Conservation (phyloP, 306 rosid species). For the Cicer yamashitae region DNA sequence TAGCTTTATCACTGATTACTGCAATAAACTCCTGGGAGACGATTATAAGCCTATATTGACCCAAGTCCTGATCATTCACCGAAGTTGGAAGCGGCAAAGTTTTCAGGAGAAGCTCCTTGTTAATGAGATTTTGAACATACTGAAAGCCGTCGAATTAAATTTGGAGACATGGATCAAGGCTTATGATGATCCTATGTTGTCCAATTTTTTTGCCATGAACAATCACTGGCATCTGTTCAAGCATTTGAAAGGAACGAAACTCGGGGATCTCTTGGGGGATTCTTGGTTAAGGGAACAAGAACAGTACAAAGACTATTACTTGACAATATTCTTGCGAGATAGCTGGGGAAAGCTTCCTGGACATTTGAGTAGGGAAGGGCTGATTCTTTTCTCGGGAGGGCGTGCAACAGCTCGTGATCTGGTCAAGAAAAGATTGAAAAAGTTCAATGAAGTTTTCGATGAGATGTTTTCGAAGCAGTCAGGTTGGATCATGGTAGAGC, state of each 20-base stretch:
- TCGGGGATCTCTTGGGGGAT: slow-evolving; percentile 80
- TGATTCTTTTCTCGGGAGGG: slow-evolving; percentile 94
- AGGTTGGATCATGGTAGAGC: slow-evolving; percentile 72
- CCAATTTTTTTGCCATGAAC: slow-evolving; percentile 89
- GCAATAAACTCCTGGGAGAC: slow-evolving; percentile 89
- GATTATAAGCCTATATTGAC: slow-evolving; percentile 87
- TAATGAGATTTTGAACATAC: slow-evolving; percentile 64
- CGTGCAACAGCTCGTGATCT: slow-evolving; percentile 99
- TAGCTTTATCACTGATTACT: slow-evolving; percentile 83
- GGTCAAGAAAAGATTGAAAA: slow-evolving; percentile 91
- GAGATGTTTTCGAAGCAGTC: slow-evolving; percentile 83
- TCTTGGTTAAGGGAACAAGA: slow-evolving; percentile 77
- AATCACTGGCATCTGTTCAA: slow-evolving; percentile 86
- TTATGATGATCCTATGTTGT: slow-evolving; percentile 62
- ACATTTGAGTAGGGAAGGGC: slow-evolving; percentile 92
- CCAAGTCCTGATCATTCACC: slow-evolving; percentile 87
- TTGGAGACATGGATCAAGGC: slow-evolving; percentile 87
- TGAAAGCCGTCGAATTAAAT: slow-evolving; percentile 80
- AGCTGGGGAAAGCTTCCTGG: slow-evolving; percentile 98
- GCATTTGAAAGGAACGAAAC: slow-evolving; percentile 85
- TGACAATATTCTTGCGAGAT: slow-evolving; percentile 68
- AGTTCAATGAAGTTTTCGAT: slow-evolving; percentile 86
- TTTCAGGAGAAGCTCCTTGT: slow-evolving; percentile 88
- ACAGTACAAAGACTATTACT: slow-evolving; percentile 76
- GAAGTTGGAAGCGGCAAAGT: slow-evolving; percentile 89